These are phyloP conservation scores for Spinellus fusiger DNA, from an alignment of 192 early-diverging fungal species.

Conservation along the genomic window DNA sequence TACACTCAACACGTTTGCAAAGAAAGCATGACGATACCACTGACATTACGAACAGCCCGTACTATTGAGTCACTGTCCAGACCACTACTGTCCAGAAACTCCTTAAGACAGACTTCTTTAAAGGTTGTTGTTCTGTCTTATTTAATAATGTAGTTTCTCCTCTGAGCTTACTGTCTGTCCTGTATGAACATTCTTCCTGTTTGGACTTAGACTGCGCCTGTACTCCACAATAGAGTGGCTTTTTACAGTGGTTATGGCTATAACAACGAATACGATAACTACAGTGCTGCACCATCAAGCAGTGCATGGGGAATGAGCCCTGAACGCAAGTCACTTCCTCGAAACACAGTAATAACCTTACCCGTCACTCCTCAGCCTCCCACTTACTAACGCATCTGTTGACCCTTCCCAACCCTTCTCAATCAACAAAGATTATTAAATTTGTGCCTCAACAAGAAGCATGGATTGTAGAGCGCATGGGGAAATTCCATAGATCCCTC, in stretches of 20 bases:
- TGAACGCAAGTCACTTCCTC: conserved; percentile 35
- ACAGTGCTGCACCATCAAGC: conserved; percentile 21
- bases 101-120: too few relatives aligned
- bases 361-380: too few relatives aligned
- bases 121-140: too few relatives aligned
- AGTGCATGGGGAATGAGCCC: conserved; percentile 23
- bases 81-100: too few relatives aligned
- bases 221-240: conserved; percentile 10
- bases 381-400: too few relatives aligned
- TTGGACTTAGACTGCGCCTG: conserved; percentile 4
- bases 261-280: conserved; percentile 22
- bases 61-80: too few relatives aligned
- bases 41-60: too few relatives aligned
- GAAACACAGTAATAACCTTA: conserved; percentile 42
- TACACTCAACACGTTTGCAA: too few relatives aligned
- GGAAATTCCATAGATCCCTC: conserved; percentile 74
- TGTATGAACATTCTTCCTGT: too few relatives aligned
- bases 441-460: conserved; percentile 99
- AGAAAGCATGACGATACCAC: too few relatives aligned
- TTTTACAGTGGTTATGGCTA: conserved; percentile 28
- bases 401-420: not conserved
- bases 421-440: conserved; percentile 60
- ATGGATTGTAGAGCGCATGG: conserved; percentile 97
- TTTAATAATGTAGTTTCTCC: too few relatives aligned
- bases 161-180: too few relatives aligned